phyloP scores from a whole-genome alignment of 495 filamentous ascomycete genomes.

The Neurospora tetrasperma region DNA sequence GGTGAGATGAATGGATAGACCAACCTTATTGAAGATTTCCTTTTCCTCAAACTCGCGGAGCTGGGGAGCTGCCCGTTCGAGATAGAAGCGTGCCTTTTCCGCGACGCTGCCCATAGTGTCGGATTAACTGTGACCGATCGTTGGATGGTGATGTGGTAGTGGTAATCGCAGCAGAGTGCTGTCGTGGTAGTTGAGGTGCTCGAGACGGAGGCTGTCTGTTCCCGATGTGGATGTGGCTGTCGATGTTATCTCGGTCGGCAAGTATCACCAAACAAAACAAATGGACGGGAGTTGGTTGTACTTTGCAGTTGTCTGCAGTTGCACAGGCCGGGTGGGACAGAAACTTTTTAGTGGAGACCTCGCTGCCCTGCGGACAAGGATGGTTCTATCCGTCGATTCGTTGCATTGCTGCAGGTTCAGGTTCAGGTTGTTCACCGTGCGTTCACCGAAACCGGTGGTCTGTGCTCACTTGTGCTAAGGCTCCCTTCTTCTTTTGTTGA shows the following conservation, averaged over 20 bases:
- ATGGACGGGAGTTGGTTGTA: background rate
- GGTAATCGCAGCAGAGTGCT: background rate
- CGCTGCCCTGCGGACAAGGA: background rate
- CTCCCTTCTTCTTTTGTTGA: background rate
- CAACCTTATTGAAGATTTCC: constrained; percentile 72
- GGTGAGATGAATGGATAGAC: background rate
- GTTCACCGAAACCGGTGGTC: background rate
- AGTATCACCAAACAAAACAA: background rate
- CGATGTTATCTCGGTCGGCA: background rate
- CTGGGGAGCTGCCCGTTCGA: constrained; percentile 85
- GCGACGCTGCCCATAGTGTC: constrained; percentile 64
- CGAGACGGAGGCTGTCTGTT: background rate
- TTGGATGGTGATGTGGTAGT: background rate
- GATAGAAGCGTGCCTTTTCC: constrained; percentile 89
- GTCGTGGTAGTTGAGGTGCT: background rate
- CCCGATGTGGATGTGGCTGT: background rate
- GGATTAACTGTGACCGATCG: background rate
- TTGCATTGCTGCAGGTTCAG: background rate
- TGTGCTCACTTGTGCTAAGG: background rate
- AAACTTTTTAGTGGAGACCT: constrained; percentile 26
- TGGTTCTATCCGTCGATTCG: background rate
- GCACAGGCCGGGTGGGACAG: constrained; percentile 8
- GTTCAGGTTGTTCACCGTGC: constrained; percentile 5
- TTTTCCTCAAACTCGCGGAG: constrained; percentile 82
- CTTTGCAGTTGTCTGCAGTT: background rate